phyloP scores from a whole-genome alignment of 2,329 filamentous ascomycete species.

The Apiospora hydei region DNA sequence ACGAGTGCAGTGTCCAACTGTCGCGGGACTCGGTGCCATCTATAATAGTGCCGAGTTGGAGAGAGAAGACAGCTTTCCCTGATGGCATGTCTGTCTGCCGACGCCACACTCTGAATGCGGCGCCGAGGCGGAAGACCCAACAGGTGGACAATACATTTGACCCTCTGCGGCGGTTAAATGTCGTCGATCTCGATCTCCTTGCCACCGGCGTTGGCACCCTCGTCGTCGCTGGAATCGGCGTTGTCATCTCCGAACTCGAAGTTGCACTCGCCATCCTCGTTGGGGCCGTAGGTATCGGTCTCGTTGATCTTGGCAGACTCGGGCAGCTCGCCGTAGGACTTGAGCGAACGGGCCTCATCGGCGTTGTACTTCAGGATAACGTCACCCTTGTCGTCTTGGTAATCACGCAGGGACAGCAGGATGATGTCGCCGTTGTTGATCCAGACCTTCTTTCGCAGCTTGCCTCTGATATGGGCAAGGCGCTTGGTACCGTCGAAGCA shows the following conservation, averaged over 20 bases:
- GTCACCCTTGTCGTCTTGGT: conserved; percentile 93
- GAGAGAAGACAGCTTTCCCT: conserved; percentile 66
- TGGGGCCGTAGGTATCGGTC: conserved; percentile 91
- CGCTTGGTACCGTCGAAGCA: conserved; percentile 21
- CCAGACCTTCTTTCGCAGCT: conserved; percentile 99
- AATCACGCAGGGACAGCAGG: conserved; percentile 85
- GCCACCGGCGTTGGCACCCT: conserved; percentile 62
- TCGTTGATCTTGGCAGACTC: conserved; percentile 99
- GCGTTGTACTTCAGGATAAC: conserved; percentile 95
- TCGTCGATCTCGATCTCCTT: conserved; percentile 92
- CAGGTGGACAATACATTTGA: conserved; percentile 27
- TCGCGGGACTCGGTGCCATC: conserved; percentile 49
- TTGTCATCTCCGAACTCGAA: conserved; percentile 99
- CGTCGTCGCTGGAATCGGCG: conserved; percentile 65
- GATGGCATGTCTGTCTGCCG: conserved; percentile 24
- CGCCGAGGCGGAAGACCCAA: conserved; percentile 21
- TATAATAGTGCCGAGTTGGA: conserved; percentile 35
- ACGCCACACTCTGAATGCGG: not conserved
- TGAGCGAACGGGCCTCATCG: conserved; percentile 93
- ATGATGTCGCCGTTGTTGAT: conserved; percentile 99
- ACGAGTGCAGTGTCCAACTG: conserved; percentile 48
- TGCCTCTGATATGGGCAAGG: conserved; percentile 85
- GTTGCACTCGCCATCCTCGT: conserved; percentile 93
- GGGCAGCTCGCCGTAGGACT: conserved; percentile 96
- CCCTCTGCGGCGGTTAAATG: conserved; percentile 68